Conservation (phyloP, 1,139 yeast genomes). For the Diutina pseudorugosa region DNA sequence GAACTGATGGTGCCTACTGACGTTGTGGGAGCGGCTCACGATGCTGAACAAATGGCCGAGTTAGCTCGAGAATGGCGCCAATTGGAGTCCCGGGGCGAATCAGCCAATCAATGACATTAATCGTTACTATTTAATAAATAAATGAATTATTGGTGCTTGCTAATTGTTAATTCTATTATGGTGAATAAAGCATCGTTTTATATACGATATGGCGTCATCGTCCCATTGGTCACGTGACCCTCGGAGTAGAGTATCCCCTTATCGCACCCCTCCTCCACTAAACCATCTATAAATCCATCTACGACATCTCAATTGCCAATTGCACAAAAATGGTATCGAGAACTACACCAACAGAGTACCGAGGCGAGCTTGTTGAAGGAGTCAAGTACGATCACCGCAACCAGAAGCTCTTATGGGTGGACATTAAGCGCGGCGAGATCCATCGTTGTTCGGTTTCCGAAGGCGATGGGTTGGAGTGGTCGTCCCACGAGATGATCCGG, state of each 20-base stretch:
- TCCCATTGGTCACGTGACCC: neutral
- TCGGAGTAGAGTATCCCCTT: neutral
- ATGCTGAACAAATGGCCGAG: conserved; percentile 52
- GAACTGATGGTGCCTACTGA: conserved; percentile 90
- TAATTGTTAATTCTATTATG: no score
- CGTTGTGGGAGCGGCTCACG: conserved; percentile 69
- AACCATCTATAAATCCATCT: no score
- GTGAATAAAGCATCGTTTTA: no score
- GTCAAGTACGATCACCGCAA: conserved; percentile 2
- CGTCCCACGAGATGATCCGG: neutral
- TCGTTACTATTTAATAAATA: no score
- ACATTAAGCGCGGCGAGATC: neutral
- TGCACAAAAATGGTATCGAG: no score
- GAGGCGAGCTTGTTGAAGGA: neutral
- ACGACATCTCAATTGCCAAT: neutral
- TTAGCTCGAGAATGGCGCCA: conserved; percentile 45
- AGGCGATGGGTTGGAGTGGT: neutral
- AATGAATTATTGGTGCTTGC: no score
- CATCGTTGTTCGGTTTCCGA: neutral
- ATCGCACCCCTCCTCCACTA: neutral
- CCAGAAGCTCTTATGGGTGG: neutral
- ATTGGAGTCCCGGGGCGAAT: neutral
- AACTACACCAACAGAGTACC: neutral
- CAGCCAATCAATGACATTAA: neutral
- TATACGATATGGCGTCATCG: no score